These are phyloP conservation scores for Globisporangium megalacanthum DNA, from an alignment of 352 stramenopile species.

Conservation along the genomic window DNA sequence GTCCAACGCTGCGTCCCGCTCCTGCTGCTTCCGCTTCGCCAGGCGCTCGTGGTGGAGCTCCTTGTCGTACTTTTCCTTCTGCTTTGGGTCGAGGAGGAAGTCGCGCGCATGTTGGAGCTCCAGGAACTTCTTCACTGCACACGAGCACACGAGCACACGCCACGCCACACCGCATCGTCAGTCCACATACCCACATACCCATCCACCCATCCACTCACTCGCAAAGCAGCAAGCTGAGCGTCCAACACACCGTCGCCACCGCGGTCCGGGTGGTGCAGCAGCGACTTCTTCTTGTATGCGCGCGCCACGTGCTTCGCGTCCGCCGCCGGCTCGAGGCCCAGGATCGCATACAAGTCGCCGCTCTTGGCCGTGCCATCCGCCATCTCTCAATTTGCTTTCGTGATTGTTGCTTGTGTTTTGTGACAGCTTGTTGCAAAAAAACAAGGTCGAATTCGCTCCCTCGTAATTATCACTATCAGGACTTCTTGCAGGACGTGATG, in stretches of 20 bases:
- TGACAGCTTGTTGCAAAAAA: no score
- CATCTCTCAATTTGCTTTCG: constrained; percentile 1
- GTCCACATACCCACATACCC: not conserved
- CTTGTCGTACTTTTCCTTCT: constrained; percentile 82
- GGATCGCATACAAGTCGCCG: constrained; percentile 69
- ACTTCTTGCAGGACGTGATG: no score
- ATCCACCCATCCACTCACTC: not conserved
- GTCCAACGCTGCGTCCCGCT: constrained; percentile 56
- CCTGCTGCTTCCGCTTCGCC: constrained; percentile 59
- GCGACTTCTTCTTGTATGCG: constrained; percentile 81
- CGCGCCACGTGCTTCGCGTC: constrained; percentile 67
- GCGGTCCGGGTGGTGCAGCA: constrained; percentile 73
- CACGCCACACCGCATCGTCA: not conserved
- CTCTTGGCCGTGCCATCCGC: constrained; percentile 20
- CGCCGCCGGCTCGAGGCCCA: constrained; percentile 59
- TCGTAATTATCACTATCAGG: no score
- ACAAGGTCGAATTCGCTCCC: no score
- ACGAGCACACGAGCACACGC: constrained; percentile 1
- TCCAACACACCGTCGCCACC: constrained; percentile 58
- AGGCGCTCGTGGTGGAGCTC: constrained; percentile 58
- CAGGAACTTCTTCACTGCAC: constrained; percentile 72
- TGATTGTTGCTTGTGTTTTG: not conserved
- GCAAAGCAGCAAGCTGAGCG: no score
- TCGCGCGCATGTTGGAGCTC: constrained; percentile 77
- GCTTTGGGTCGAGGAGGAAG: constrained; percentile 66